Evolutionary conservation across 2,329 filamentous ascomycete genomes (phyloP).

Genomic region (Trichoderma pleuroti): DNA sequence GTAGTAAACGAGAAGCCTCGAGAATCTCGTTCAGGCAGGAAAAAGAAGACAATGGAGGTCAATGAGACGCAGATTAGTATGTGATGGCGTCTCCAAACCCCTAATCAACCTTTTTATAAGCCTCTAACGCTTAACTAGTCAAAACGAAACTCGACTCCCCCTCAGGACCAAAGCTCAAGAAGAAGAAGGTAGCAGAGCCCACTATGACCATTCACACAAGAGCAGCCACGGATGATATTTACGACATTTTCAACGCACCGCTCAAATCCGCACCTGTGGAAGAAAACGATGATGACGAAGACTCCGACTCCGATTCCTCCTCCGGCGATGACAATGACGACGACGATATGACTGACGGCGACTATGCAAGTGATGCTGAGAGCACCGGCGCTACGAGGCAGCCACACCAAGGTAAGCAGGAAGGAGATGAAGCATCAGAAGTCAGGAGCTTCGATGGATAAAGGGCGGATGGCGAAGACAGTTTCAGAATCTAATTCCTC

Average conservation of each 20-base stretch:
- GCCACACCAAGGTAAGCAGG: constrained; percentile 46
- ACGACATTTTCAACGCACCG: constrained; percentile 93
- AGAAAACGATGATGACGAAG: constrained; percentile 38
- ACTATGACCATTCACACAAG: constrained; percentile 97
- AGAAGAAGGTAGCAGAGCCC: constrained; percentile 73
- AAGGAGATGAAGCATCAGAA: constrained; percentile 51
- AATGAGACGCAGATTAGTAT: constrained; percentile 91
- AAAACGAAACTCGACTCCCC: constrained; percentile 92
- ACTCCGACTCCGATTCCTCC: background rate
- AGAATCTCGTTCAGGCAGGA: constrained; percentile 52
- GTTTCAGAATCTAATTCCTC: constrained; percentile 32
- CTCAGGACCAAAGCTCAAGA: constrained; percentile 76
- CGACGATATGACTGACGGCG: constrained; percentile 49
- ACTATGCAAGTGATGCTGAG: constrained; percentile 82
- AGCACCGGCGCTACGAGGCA: constrained; percentile 76
- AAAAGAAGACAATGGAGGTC: constrained; percentile 78
- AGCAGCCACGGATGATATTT: constrained; percentile 95
- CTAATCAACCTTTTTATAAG: background rate
- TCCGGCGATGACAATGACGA: background rate
- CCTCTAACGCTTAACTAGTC: constrained; percentile 48
- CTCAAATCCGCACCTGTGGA: constrained; percentile 28
- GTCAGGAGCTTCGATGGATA: constrained; percentile 64
- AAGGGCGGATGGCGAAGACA: constrained; percentile 33
- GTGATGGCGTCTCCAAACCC: constrained; percentile 31
- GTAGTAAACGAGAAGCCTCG: constrained; percentile 43